Percentiles rank a stretch among this genome's conserved stretches.
These are phyloP conservation scores for Picea sitchensis DNA, from an alignment of 75 land plant species.

Conservation along the genomic window DNA sequence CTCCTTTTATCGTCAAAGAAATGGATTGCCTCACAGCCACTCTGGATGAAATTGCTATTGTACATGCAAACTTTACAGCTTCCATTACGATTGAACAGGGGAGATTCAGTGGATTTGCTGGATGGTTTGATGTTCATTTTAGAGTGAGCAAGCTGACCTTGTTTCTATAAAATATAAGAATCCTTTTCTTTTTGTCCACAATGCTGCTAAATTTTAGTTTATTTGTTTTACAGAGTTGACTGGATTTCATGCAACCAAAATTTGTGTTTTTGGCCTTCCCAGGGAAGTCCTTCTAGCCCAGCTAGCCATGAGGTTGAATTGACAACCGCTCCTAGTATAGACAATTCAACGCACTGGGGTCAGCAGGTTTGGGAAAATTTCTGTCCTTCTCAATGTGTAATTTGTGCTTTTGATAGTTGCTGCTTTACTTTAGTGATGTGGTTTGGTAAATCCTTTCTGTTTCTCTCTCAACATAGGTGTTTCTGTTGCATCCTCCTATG, in stretches of 20 bases:
- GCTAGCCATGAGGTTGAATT: slow-evolving; percentile 66
- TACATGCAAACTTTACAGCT: slow-evolving; percentile 38
- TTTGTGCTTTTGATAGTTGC: neutral
- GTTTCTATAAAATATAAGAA: neutral
- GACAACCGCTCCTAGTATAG: slow-evolving; percentile 79
- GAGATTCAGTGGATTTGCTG: slow-evolving; percentile 79
- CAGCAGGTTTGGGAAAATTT: slow-evolving; percentile 64
- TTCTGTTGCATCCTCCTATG: slow-evolving; percentile 71
- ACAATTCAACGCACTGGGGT: slow-evolving; percentile 90
- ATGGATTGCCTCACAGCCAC: slow-evolving; percentile 86
- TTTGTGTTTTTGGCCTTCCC: neutral
- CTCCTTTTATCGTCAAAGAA: slow-evolving; percentile 64
- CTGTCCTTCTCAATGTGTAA: neutral
- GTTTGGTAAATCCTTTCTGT: neutral
- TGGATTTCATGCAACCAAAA: neutral
- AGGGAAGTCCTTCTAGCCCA: slow-evolving; percentile 76
- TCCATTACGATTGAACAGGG: slow-evolving; percentile 33
- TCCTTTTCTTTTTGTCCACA: neutral
- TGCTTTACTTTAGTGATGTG: neutral
- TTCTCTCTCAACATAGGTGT: slow-evolving; percentile 48
- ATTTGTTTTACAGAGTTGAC: neutral
- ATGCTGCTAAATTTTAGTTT: neutral
- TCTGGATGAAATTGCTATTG: slow-evolving; percentile 54
- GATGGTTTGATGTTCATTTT: slow-evolving; percentile 99
- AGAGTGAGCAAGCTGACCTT: slow-evolving; percentile 34